These are phyloP conservation scores for Henckelia pumila DNA, from an alignment of 257 asterid genomes.

Conservation along the genomic window DNA sequence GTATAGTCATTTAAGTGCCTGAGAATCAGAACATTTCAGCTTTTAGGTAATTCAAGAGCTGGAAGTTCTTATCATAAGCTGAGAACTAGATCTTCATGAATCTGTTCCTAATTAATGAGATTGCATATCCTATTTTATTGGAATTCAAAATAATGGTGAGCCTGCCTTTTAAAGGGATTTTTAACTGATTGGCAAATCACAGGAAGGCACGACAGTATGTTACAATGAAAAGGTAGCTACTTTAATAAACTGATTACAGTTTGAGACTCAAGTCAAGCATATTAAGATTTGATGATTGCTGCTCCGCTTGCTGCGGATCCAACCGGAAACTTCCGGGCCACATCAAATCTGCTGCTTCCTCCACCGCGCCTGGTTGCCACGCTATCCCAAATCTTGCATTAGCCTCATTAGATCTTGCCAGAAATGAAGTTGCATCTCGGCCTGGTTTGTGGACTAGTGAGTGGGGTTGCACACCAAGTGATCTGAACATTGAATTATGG, in stretches of 20 bases:
- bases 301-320: conserved; percentile 44
- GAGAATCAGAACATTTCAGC: conserved; percentile 20
- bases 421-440: conserved; percentile 37
- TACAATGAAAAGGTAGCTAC: conserved; percentile 15
- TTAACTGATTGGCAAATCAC: conserved; percentile 21
- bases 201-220: conserved; percentile 24
- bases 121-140: conserved; percentile 19
- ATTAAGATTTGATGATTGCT: conserved; percentile 40
- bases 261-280: conserved; percentile 80
- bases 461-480: conserved; percentile 76
- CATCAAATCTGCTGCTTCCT: conserved; percentile 41
- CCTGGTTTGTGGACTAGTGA: conserved; percentile 62
- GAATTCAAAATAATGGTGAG: conserved; percentile 16
- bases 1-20: conserved; percentile 15
- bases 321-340: conserved; percentile 93
- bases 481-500: conserved; percentile 57
- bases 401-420: conserved; percentile 44
- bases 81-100: conserved; percentile 13
- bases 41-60: conserved; percentile 23
- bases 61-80: conserved; percentile 24
- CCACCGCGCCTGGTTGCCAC: conserved; percentile 32
- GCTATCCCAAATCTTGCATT: conserved; percentile 40
- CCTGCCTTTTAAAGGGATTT: conserved; percentile 22
- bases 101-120: conserved; percentile 15
- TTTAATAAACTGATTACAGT: conserved; percentile 40